Conservation (phyloP, 108 stramenopile species). For the Nannochloropsis oceanica region DNA sequence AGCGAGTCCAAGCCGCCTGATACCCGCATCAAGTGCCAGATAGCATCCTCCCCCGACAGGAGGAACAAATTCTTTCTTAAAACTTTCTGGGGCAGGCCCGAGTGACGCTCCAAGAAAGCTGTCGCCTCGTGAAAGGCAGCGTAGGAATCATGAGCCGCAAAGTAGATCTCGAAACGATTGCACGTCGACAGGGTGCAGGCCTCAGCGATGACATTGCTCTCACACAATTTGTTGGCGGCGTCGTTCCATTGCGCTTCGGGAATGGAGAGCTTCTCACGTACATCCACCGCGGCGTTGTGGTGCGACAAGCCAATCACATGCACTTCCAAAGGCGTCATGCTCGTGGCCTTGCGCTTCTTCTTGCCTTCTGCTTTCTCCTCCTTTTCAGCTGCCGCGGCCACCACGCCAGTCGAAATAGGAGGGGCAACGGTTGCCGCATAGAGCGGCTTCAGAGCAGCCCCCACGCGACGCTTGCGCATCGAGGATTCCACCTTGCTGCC, state of each 20-base stretch:
- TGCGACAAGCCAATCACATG: constrained; percentile 87
- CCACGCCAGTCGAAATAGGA: background rate
- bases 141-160: constrained; percentile 67
- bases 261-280: constrained; percentile 92
- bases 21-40: constrained; percentile 92
- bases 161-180: constrained; percentile 97
- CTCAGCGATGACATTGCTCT: constrained; percentile 59
- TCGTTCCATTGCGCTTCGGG: constrained; percentile 84
- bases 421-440: background rate
- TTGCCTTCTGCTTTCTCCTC: constrained; percentile 14
- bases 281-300: constrained; percentile 89
- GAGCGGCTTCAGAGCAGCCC: background rate
- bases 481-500: background rate
- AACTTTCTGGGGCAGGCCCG: constrained; percentile 57
- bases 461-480: background rate
- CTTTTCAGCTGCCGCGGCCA: background rate
- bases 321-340: constrained; percentile 66
- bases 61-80: constrained; percentile 82
- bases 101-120: constrained; percentile 60
- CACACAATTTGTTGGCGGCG: constrained; percentile 58
- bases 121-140: constrained; percentile 70
- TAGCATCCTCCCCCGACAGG: constrained; percentile 82
- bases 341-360: constrained; percentile 27
- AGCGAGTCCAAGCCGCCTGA: constrained; percentile 90
- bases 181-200: constrained; percentile 91